Evolutionary conservation across 75 land plant genomes (phyloP), one percentile per base, ranked within the genome.

Genomic region (Chamaecyparis obtusa): DNA sequence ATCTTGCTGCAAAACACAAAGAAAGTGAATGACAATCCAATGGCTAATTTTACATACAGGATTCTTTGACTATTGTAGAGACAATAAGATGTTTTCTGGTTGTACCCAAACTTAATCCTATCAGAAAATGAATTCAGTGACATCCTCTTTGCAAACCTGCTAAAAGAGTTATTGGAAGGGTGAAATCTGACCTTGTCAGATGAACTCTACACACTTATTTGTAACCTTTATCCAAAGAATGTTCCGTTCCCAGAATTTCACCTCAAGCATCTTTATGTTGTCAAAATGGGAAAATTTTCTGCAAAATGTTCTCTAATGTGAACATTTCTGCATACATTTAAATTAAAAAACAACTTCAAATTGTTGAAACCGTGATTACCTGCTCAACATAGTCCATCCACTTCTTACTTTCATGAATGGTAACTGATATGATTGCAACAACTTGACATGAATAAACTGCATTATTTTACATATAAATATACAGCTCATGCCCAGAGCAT

Each of bases 401-500:
- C 76, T 32, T 27, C 32, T 72, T 14, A 72, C 15, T 74, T 30
- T 33, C 76, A 74, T 74, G 76, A 74, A 74, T 74, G 36, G 9
- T 33, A 74, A 74, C 76, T 11, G 76, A 74, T n/a, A 71, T 14
- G 76, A 33, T 74, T 74, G 37, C 76, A 74, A 33, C 76, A 74
- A 33, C 36, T 33, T 33, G 32, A 74, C 16, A 32, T 74, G 9
- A 74, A 74, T 2, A 33, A 74, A 33, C 16, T 74, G 37, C 76
- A 74, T 2, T 74, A 74, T 13, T 74, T 74, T 64, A 64, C 30
- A 24, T 64, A 64, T 64, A 64, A 33, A 81, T 56, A 84, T 54
- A 84, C 85, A 84, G 41, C n/a, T 89, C 86, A 94, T 85, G 93
- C 93, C 96, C 96, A 93, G 27, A 93, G 87, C 5, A 95, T 88